Conservation (phyloP, 495 filamentous ascomycete species). For the Penicillium paradoxum region DNA sequence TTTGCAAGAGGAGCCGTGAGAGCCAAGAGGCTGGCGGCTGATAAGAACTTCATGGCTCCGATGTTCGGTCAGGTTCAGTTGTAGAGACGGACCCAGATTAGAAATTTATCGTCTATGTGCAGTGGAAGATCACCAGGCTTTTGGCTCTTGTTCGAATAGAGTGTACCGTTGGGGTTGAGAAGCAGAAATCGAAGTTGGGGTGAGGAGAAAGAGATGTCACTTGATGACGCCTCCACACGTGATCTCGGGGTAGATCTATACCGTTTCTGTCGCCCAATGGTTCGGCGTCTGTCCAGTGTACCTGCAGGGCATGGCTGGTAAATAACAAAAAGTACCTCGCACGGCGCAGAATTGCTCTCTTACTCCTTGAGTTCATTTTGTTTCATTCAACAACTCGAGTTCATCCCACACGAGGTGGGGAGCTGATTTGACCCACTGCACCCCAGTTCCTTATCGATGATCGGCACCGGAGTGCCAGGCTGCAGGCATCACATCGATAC, state of each 20-base stretch:
- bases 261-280: neutral
- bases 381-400: no score
- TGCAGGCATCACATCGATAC: no score
- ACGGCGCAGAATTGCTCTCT: neutral
- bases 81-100: neutral
- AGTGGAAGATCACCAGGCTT: neutral
- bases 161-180: neutral
- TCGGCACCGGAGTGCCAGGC: neutral
- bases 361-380: no score
- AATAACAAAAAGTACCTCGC: neutral
- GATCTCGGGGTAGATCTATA: constrained; percentile 4
- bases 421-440: constrained; percentile 6
- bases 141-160: neutral
- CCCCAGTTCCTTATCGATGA: constrained; percentile 11
- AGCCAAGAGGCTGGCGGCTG: constrained; percentile 31
- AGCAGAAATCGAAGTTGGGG: neutral
- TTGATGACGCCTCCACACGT: constrained; percentile 25
- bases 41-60: constrained; percentile 47
- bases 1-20: constrained; percentile 31
- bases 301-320: constrained; percentile 3
- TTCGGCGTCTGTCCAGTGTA: constrained; percentile 1
- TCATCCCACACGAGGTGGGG: neutral
- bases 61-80: neutral
- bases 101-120: neutral
- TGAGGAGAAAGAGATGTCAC: constrained; percentile 15